Percentiles rank a stretch among this genome's conserved stretches.
Evolutionary conservation across 805 yeast genomes (phyloP).

Genomic region (Cyberlindnera euphorbiae): DNA sequence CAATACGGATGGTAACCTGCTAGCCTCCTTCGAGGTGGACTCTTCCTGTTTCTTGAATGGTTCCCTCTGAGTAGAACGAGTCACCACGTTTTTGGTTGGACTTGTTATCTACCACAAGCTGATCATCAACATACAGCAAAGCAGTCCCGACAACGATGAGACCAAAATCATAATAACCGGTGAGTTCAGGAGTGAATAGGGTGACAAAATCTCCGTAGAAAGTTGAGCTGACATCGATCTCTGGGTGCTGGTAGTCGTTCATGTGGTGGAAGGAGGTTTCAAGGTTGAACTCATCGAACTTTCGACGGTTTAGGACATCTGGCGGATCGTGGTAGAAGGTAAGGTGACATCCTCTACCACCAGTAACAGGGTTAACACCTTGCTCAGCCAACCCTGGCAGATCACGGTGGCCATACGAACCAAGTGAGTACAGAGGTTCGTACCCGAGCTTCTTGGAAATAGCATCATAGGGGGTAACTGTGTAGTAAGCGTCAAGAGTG

Average conservation of each 20-base stretch:
- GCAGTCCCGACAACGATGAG: conserved; percentile 50
- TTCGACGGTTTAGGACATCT: conserved; percentile 18
- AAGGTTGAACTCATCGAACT: conserved; percentile 28
- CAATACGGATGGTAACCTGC: conserved; percentile 40
- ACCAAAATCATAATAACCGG: conserved; percentile 48
- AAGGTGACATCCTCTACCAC: conserved; percentile 24
- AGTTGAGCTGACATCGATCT: conserved; percentile 16
- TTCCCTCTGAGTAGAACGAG: conserved; percentile 49
- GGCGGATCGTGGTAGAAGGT: conserved; percentile 25
- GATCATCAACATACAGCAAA: conserved; percentile 44
- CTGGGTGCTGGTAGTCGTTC: conserved; percentile 28
- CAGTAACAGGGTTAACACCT: conserved; percentile 19
- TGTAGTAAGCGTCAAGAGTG: conserved; percentile 41
- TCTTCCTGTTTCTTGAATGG: conserved; percentile 43
- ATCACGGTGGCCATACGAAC: conserved; percentile 31
- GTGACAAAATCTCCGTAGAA: conserved; percentile 46
- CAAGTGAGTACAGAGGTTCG: conserved; percentile 29
- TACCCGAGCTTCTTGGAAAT: conserved; percentile 28
- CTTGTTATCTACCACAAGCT: conserved; percentile 50
- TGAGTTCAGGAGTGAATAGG: conserved; percentile 38
- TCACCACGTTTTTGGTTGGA: conserved; percentile 45
- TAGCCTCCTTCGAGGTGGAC: conserved; percentile 38
- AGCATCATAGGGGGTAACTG: conserved; percentile 46
- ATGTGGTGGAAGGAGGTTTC: conserved; percentile 18
- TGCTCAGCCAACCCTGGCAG: conserved; percentile 29